Conservation (phyloP, 768 basidiomycete genomes). For the Phylloporus scabripes region DNA sequence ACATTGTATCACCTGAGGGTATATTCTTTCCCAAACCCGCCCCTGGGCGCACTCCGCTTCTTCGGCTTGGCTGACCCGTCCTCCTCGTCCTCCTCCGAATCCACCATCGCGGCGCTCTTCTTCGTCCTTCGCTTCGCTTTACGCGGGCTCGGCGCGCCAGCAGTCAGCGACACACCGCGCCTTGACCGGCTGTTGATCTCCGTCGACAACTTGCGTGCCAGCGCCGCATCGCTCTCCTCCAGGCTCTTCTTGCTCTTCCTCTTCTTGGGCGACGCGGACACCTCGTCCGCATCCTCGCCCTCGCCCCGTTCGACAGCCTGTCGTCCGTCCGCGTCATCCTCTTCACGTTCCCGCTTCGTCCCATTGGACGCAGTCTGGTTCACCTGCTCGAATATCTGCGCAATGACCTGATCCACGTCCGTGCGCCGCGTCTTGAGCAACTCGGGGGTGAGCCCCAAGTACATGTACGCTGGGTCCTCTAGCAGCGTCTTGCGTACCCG, state of each 20-base stretch:
- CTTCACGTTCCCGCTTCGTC: constrained; percentile 24
- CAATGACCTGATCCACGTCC: constrained; percentile 66
- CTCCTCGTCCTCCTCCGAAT: constrained; percentile 49
- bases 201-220: constrained; percentile 64
- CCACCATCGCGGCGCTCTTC: constrained; percentile 49
- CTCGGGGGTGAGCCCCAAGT: constrained; percentile 50
- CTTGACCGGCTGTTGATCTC: constrained; percentile 63
- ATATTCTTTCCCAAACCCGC: constrained; percentile 78
- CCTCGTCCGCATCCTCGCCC: constrained; percentile 17
- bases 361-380: constrained; percentile 31
- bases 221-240: constrained; percentile 61
- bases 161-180: constrained; percentile 36
- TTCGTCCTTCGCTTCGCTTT: constrained; percentile 39
- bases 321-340: neutral
- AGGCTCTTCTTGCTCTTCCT: constrained; percentile 40
- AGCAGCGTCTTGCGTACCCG: constrained; percentile 75
- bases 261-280: constrained; percentile 37
- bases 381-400: constrained; percentile 57
- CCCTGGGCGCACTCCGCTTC: constrained; percentile 50
- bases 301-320: constrained; percentile 6
- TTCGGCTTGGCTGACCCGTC: constrained; percentile 39
- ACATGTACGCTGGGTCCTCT: constrained; percentile 31
- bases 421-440: constrained; percentile 61
- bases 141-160: constrained; percentile 37
- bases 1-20: constrained; percentile 49